Evolutionary conservation across 805 yeast genomes (phyloP), one percentile per base, ranked within the genome.

Genomic region (Allodekkera sacchari): DNA sequence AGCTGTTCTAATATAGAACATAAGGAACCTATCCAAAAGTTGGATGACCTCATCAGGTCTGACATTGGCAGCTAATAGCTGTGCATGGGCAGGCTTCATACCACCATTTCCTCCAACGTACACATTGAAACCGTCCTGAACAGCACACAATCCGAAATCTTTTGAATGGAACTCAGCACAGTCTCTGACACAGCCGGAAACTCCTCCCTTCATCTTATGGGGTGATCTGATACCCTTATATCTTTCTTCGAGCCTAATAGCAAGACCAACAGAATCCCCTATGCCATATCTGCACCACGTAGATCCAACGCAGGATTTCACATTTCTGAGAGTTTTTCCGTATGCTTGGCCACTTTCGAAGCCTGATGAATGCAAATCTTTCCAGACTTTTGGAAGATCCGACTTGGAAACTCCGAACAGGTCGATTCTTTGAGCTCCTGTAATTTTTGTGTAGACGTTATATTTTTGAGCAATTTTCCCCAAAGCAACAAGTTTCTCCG

Each of bases 101-200:
- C 62, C 63, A 27, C 63, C 63, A 35, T 58, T 58, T 18, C 62
- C 63, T 11, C 63, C 63, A 23, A 57, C 62, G 34, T 37, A 58
- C 14, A 58, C 57, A 33, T 53, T 56, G 38, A 44, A 58, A 2
- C 63, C 63, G 32, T 50, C 53, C 31, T 52, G 55, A 11, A 55
- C 61, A 10, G 62, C 58, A 40, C 61, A 55, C 1, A 57, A 43
- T 8, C 63, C 63, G 37, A 57, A 57, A 34, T 57, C 63, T 35
- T 57, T 57, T 10, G 55, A 52, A 36, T 57, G 61, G 34, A 57
- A 54, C 35, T 58, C 62, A 8, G 61, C 62, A 40, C 63, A 58
- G 30, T 57, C 63, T 19, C 63, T 43, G 19, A 58, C 52, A 40
- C 63, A 58, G 8, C 63, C 63, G 13, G 58, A 51, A 8, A 58